A percentile compares a stretch with the other conserved stretches of the same genome.
phyloP scores from a whole-genome alignment of 495 filamentous ascomycete genomes.

The Polyplosphaeria fusca region DNA sequence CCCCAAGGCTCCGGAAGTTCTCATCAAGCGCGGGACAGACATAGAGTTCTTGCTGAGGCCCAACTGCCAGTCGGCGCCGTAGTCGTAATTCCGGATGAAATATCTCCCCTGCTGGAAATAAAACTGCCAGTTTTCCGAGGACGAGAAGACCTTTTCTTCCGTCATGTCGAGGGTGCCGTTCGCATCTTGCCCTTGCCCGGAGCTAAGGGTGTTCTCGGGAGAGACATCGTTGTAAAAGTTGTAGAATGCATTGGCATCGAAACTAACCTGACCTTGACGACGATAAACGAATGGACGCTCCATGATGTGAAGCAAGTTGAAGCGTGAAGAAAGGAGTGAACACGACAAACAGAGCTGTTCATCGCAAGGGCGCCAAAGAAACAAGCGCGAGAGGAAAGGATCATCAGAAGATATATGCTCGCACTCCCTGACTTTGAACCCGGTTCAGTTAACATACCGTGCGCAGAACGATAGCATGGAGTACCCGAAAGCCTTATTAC shows the following conservation, averaged over 20 bases:
- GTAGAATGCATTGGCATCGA: conserved; percentile 9
- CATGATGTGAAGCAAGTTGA: too few species aligned
- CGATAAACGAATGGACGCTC: neutral
- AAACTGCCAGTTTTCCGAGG: conserved; percentile 15
- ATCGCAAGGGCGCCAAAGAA: too few species aligned
- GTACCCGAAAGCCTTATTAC: too few species aligned
- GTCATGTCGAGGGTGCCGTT: conserved; percentile 7
- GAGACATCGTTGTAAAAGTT: conserved; percentile 1
- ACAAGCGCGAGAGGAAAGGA: too few species aligned
- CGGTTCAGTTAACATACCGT: too few species aligned
- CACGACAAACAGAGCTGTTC: too few species aligned
- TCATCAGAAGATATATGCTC: too few species aligned
- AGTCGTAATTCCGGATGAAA: conserved; percentile 20
- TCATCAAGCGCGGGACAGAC: neutral
- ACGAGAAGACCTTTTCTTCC: neutral
- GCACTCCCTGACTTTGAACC: too few species aligned
- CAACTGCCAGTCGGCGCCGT: conserved; percentile 4
- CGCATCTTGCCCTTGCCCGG: neutral
- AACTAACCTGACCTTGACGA: neutral
- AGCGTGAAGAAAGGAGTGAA: too few species aligned
- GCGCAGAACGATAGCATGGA: too few species aligned
- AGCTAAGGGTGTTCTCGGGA: conserved; percentile 1
- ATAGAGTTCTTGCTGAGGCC: neutral
- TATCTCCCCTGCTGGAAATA: conserved; percentile 7
- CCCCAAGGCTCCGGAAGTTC: neutral